Percentiles rank a stretch among this genome's conserved stretches.
Conservation (phyloP, 371 early-diverging fungal species). For the Antonospora locustae region DNA sequence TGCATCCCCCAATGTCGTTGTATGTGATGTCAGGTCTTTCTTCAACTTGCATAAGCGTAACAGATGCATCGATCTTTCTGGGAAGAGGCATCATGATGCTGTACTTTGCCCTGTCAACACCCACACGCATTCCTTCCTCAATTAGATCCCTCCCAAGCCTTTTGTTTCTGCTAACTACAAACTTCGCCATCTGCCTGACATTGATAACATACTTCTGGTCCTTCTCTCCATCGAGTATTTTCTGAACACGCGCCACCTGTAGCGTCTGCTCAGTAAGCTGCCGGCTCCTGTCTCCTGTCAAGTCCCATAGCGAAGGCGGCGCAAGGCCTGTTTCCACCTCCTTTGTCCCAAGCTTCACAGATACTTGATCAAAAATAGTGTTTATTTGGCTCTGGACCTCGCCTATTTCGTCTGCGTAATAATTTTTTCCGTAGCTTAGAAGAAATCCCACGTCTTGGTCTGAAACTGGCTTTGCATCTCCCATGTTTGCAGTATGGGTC, state of each 20-base stretch:
- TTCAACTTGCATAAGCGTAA: constrained; percentile 99
- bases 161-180: constrained; percentile 87
- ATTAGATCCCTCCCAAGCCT: constrained; percentile 87
- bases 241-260: constrained; percentile 60
- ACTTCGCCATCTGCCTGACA: constrained; percentile 96
- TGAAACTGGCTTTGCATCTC: not conserved
- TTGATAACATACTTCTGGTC: constrained; percentile 85
- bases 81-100: constrained; percentile 96
- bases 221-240: constrained; percentile 57
- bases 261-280: constrained; percentile 86
- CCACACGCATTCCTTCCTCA: constrained; percentile 97
- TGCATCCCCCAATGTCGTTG: constrained; percentile 94
- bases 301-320: constrained; percentile 93
- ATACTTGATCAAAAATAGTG: constrained; percentile 41
- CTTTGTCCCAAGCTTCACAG: constrained; percentile 61
- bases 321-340: constrained; percentile 98
- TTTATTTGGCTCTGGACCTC: constrained; percentile 47
- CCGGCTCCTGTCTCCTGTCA: constrained; percentile 86
- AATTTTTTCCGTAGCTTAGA: constrained; percentile 52
- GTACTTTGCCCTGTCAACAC: constrained; percentile 94
- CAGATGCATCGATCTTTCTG: constrained; percentile 94
- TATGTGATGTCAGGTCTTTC: constrained; percentile 99
- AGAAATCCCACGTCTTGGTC: constrained; percentile 48
- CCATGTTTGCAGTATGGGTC: not conserved
- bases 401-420: constrained; percentile 50